Evolutionary conservation across 768 basidiomycete genomes (phyloP).

Genomic region (Termitomyces sp.): DNA sequence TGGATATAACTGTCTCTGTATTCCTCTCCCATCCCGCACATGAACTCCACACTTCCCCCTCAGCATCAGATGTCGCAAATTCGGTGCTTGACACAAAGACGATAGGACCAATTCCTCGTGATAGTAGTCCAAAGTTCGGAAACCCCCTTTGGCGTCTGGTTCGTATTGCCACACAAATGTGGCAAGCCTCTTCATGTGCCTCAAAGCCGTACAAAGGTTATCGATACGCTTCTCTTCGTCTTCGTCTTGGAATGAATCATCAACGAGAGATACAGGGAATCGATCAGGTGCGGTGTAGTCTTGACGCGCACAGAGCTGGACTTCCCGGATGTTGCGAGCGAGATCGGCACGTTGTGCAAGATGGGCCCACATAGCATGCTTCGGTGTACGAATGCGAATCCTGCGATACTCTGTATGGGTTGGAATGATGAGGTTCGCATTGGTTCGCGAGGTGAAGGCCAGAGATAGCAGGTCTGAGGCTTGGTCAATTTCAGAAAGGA

Average conservation of each 20-base stretch:
- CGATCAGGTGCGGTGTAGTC: constrained; percentile 37
- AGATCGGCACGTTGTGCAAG: constrained; percentile 48
- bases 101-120: constrained; percentile 39
- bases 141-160: constrained; percentile 14
- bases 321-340: constrained; percentile 41
- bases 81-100: constrained; percentile 23
- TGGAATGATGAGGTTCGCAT: constrained; percentile 37
- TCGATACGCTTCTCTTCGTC: constrained; percentile 20
- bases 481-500: constrained; percentile 39
- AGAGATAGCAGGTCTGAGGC: constrained; percentile 41
- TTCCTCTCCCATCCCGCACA: constrained; percentile 27
- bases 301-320: constrained; percentile 38
- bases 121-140: constrained; percentile 26
- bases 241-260: constrained; percentile 12
- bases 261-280: constrained; percentile 37
- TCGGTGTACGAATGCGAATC: constrained; percentile 37
- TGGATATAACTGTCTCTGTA: constrained; percentile 33
- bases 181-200: constrained; percentile 37
- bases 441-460: constrained; percentile 37
- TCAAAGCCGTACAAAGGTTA: constrained; percentile 38
- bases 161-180: constrained; percentile 41
- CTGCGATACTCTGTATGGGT: constrained; percentile 49
- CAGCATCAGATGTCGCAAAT: constrained; percentile 33
- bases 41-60: constrained; percentile 36
- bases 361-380: constrained; percentile 45